Evolutionary conservation across 2,329 filamentous ascomycete species (phyloP).

Genomic region (Talaromyces sp.): DNA sequence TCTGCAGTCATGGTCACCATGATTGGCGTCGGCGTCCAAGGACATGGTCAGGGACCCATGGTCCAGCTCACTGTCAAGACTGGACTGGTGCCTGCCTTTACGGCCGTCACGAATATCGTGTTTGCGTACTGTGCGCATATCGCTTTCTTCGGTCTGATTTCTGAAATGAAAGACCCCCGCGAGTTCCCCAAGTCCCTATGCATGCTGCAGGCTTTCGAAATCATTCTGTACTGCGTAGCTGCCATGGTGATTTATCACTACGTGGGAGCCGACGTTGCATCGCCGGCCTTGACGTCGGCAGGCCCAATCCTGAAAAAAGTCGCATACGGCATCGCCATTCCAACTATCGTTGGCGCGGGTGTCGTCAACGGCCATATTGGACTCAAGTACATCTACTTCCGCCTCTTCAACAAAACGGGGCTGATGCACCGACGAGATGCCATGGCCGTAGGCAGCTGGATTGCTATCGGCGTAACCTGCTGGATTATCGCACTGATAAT

Average conservation of each 20-base stretch:
- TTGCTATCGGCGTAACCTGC: conserved; percentile 48
- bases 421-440: conserved; percentile 47
- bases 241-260: conserved; percentile 66
- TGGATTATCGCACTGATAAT: conserved; percentile 63
- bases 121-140: conserved; percentile 66
- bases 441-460: conserved; percentile 53
- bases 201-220: conserved; percentile 55
- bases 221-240: conserved; percentile 58
- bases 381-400: conserved; percentile 60
- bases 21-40: conserved; percentile 55
- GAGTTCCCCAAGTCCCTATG: conserved; percentile 59
- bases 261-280: conserved; percentile 55
- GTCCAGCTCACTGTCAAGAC: conserved; percentile 28
- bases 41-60: conserved; percentile 17
- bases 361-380: conserved; percentile 65
- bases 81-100: conserved; percentile 45
- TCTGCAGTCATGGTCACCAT: conserved; percentile 63
- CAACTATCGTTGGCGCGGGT: conserved; percentile 65
- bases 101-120: conserved; percentile 63
- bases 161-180: conserved; percentile 57
- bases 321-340: conserved; percentile 63
- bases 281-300: conserved; percentile 62
- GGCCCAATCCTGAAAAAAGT: conserved; percentile 53
- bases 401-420: conserved; percentile 55
- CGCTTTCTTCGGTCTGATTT: conserved; percentile 63